Base-by-base conservation (phyloP, 345 rosid species). In the Mallotus nudiflorus region DNA sequence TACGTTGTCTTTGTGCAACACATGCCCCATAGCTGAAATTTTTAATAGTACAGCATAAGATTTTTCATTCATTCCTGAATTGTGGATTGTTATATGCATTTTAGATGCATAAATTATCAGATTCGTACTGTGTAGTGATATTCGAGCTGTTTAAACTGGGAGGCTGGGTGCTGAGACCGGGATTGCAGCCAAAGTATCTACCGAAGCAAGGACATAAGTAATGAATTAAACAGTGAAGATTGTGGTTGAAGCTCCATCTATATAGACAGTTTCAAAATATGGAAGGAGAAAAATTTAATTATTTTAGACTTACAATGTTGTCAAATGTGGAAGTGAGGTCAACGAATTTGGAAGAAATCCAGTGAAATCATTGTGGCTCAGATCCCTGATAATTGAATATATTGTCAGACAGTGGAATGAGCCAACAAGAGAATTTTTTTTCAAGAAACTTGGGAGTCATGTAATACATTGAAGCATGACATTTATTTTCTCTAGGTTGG, bases 151-250 rank as follows among this genome's bases (percentile, higher is more conserved):
- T 84, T 67, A 75, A 62, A 65, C 66, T 64, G 44, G 76, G 22
- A 63, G 68, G 59, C 29, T 52, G 55, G 50, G 22, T 55, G 40
- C 70, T 70, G 29, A 86, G 52, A 51, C 45, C 68, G 60, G 79
- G 75, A 80, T 89, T 89, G 83, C 91, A 85, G 49, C 91, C 77
- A 27, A 67, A 85, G 35, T 73, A 74, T 67, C 94, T 86, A 82
- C 44, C 55, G 57, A 49, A 64, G 71, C 61, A 44, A 46, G 44
- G n/a, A 29, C 35, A 73, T 51, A 29, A 51, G 39, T 46, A 49
- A 60, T n/a, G n/a, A 63, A 62, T 29, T 52, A 55, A 31, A 20
- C 35, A 46, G 20, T 16, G 42, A 49, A 68, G 9, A 57, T 62
- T 51, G 25, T 44, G 39, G 27, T 19, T 13, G 12, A 65, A 57